phyloP scores from a whole-genome alignment of 176 grass and related monocot species.

The Tuctoria greenei region DNA sequence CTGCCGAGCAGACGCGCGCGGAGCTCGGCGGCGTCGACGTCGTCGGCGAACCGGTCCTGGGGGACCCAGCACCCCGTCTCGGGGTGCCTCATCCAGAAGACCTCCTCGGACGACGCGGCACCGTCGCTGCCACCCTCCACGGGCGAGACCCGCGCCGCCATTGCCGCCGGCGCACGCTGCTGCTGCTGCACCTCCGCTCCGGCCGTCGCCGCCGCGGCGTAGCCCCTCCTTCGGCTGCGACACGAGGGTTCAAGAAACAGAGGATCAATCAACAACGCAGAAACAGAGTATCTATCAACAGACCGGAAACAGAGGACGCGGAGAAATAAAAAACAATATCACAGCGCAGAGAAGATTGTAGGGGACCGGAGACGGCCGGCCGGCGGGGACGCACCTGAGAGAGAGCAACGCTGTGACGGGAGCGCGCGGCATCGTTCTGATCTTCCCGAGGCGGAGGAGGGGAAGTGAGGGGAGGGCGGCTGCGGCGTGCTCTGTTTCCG shows the following conservation, averaged over 20 bases:
- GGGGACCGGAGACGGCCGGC: background rate
- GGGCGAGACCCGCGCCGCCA: background rate
- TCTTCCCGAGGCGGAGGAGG: background rate
- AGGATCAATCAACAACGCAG: background rate
- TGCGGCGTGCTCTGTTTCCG: background rate
- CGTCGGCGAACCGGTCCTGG: slow-evolving; percentile 47
- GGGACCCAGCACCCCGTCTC: slow-evolving; percentile 55
- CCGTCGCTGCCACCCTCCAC: background rate
- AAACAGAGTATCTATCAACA: too few relatives aligned
- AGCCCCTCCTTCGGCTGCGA: slow-evolving; percentile 35
- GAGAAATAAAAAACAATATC: background rate
- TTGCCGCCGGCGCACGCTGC: background rate
- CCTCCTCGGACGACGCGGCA: slow-evolving; percentile 1
- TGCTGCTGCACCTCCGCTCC: background rate
- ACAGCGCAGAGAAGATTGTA: background rate
- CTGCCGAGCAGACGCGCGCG: slow-evolving; percentile 38
- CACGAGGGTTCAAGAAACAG: background rate
- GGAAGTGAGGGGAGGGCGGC: background rate
- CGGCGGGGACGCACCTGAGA: slow-evolving; percentile 17
- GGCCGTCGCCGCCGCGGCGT: background rate
- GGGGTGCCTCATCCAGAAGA: slow-evolving; percentile 66
- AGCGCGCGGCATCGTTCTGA: slow-evolving; percentile 4
- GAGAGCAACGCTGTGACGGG: slow-evolving; percentile 1
- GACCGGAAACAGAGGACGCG: background rate
- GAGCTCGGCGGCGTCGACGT: slow-evolving; percentile 52